phyloP scores from a whole-genome alignment of 768 basidiomycete genomes.

The Leccinum imitatum region DNA sequence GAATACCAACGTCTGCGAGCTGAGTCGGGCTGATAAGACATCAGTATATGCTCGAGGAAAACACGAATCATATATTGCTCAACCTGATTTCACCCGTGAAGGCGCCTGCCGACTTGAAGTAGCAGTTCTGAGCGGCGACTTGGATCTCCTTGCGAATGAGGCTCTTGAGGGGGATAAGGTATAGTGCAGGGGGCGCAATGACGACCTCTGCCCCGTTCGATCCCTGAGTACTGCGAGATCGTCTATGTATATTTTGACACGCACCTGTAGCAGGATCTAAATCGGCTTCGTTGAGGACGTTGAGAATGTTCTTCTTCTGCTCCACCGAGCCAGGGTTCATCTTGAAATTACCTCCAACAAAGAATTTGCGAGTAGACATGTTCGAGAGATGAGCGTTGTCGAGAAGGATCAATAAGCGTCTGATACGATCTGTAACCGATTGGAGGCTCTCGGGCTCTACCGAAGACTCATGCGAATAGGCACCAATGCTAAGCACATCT shows the following conservation, averaged over 20 bases:
- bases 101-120: slow-evolving; percentile 83
- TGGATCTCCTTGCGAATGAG: slow-evolving; percentile 64
- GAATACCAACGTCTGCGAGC: slow-evolving; percentile 81
- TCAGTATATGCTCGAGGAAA: background rate
- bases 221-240: slow-evolving; percentile 11
- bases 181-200: slow-evolving; percentile 87
- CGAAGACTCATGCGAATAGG: slow-evolving; percentile 4
- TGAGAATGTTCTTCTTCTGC: slow-evolving; percentile 64
- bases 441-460: background rate
- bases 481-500: too few relatives aligned
- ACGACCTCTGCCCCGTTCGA: slow-evolving; percentile 71
- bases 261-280: slow-evolving; percentile 79
- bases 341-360: slow-evolving; percentile 98
- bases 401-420: background rate
- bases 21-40: slow-evolving; percentile 61
- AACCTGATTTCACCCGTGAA: slow-evolving; percentile 98
- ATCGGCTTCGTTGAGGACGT: slow-evolving; percentile 72
- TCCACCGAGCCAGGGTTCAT: slow-evolving; percentile 79
- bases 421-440: slow-evolving; percentile 5
- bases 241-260: background rate
- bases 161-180: slow-evolving; percentile 71
- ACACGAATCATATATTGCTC: slow-evolving; percentile 15
- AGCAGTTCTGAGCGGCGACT: slow-evolving; percentile 90
- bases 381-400: background rate
- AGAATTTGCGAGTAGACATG: slow-evolving; percentile 66